These are phyloP conservation scores for Blastobotrys raffinosifermentans DNA, from an alignment of 1,139 yeast genomes.

Conservation along the genomic window DNA sequence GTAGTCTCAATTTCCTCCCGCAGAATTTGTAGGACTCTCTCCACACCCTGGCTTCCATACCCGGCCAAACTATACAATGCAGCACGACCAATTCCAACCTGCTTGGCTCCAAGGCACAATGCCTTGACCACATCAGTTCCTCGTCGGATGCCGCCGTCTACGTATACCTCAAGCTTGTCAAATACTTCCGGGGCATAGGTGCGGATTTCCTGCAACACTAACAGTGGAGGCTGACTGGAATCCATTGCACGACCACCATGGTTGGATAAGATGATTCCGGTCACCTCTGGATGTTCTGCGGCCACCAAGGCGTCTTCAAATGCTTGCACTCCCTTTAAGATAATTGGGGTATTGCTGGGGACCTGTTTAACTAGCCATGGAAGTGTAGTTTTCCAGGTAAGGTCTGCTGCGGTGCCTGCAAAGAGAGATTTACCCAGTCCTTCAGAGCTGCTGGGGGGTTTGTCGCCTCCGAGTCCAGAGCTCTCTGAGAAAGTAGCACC, in stretches of 20 bases:
- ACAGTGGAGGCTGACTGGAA: slow-evolving; percentile 44
- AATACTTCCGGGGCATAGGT: slow-evolving; percentile 39
- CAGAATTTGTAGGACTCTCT: slow-evolving; percentile 39
- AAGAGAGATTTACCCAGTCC: slow-evolving; percentile 40
- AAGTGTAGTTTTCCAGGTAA: slow-evolving; percentile 41
- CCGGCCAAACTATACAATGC: slow-evolving; percentile 46
- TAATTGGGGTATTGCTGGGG: slow-evolving; percentile 30
- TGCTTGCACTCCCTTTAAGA: slow-evolving; percentile 48
- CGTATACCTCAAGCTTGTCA: slow-evolving; percentile 39
- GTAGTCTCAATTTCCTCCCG: slow-evolving; percentile 42
- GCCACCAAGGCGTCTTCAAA: slow-evolving; percentile 48
- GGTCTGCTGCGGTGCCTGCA: slow-evolving; percentile 46
- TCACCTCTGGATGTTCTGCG: slow-evolving; percentile 36
- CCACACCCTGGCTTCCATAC: slow-evolving; percentile 48
- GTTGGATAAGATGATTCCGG: slow-evolving; percentile 48
- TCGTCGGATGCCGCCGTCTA: slow-evolving; percentile 53
- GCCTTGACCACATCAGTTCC: slow-evolving; percentile 53
- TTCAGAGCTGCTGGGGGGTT: background rate
- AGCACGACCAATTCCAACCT: slow-evolving; percentile 49
- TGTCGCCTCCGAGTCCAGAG: slow-evolving; percentile 22
- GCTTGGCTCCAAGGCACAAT: slow-evolving; percentile 51
- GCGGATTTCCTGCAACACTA: slow-evolving; percentile 44
- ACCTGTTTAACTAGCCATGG: slow-evolving; percentile 40
- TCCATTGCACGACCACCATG: slow-evolving; percentile 56
- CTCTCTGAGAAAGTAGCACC: slow-evolving; percentile 39